Base-by-base conservation (phyloP, 169 alveolate species). In the Plasmodium gaboni region DNA sequence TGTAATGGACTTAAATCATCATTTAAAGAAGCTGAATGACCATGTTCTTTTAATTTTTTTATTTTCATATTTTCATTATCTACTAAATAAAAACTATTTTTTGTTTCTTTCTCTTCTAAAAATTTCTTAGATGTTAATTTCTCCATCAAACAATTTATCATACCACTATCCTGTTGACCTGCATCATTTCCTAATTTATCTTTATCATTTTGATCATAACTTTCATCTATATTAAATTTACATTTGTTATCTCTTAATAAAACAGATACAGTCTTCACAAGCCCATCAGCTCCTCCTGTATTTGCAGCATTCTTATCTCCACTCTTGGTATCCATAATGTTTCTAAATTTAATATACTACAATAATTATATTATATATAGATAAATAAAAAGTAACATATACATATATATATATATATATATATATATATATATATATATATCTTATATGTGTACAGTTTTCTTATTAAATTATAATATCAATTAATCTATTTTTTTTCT, bases 1-100 rank as follows among this genome's bases (percentile, higher is more conserved):
- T 92, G 95, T 26, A 92, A 91, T 9, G 95, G 95, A 50, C 95
- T 92, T 15, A 92, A 88, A 78, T 92, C 91, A 60, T 92, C 95
- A 88, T 89, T 89, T 53, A 92, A 69, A 15, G 92, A 92, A 13
- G 95, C 93, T 12, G 95, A 92, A 63, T 92, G 93, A 0, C 92
- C 88, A 70, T 92, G 95, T 48, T 92, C 94, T 60, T 92, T 92
- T 83, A 83, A 61, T 71, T 83, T 83, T 46, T 83, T 70, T 69
- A 83, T 83, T 63, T 83, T 83, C 73, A 83, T 59, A 83, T 83
- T 70, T n/a, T 83, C 73, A 28, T 83, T 70, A 32, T 83, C 85
- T 67, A 83, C 91, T 68, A 83, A 71, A 48, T 51, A 83, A 61
- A 83, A 83, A 22, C 67, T n/a, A 50, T 46, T 83, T 50, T 83